Conservation (phyloP, 2,329 filamentous ascomycete species). For the Beauveria asiatica region DNA sequence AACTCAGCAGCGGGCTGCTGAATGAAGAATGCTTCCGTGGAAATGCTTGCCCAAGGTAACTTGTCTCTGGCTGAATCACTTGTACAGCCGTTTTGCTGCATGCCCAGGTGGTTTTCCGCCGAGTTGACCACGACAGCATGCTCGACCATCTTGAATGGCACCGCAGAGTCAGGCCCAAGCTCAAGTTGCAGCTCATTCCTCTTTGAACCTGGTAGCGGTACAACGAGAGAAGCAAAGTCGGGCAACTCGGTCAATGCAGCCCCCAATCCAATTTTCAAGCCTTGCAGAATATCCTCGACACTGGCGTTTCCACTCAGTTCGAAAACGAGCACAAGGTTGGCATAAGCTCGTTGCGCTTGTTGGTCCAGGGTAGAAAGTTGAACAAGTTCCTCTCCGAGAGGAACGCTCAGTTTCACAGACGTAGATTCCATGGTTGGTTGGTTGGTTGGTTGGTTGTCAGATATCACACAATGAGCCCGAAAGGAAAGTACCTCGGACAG, state of each 20-base stretch:
- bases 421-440: neutral
- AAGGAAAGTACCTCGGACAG: neutral
- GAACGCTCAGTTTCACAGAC: neutral
- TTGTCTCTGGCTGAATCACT: neutral
- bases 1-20: neutral
- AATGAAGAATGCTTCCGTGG: neutral
- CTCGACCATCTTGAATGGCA: neutral
- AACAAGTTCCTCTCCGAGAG: neutral
- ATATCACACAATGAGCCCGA: neutral
- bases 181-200: neutral
- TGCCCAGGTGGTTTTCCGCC: neutral
- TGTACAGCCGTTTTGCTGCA: neutral
- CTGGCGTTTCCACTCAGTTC: neutral
- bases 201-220: neutral
- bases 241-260: neutral
- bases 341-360: neutral
- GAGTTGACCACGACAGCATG: neutral
- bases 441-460: neutral
- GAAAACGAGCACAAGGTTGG: neutral
- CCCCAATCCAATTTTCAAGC: neutral
- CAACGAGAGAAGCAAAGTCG: neutral
- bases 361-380: neutral
- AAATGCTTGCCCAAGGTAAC: neutral
- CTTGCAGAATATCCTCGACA: neutral
- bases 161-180: neutral